A percentile compares a stretch with the other conserved stretches of the same genome.
Evolutionary conservation across 2,329 filamentous ascomycete species (phyloP).

Genomic region (Thermoascus crustaceus): DNA sequence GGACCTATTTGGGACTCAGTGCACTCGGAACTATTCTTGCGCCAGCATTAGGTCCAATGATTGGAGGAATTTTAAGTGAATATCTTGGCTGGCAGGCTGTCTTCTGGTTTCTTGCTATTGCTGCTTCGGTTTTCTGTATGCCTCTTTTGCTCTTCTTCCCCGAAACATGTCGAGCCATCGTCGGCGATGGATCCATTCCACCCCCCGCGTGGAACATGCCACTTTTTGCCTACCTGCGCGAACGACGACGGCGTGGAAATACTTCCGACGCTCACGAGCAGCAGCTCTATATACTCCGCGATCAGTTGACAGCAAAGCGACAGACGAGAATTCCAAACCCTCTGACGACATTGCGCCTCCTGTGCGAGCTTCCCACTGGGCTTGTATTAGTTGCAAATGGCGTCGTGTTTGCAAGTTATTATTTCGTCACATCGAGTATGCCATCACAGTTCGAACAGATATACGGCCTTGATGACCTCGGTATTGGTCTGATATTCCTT

Average conservation of each 20-base stretch:
- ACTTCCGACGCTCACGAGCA: neutral
- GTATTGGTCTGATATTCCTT: slow-evolving; percentile 32
- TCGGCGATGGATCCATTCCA: slow-evolving; percentile 24
- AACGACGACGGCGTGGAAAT: neutral
- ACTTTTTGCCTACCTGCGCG: slow-evolving; percentile 9
- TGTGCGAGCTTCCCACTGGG: slow-evolving; percentile 24
- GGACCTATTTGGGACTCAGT: slow-evolving; percentile 33
- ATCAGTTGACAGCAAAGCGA: neutral
- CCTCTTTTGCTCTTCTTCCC: slow-evolving; percentile 22
- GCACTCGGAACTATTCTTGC: slow-evolving; percentile 29
- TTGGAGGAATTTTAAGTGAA: slow-evolving; percentile 43
- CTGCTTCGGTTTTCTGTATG: slow-evolving; percentile 22
- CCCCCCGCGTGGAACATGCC: slow-evolving; percentile 23
- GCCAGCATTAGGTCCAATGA: slow-evolving; percentile 42
- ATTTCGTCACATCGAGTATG: slow-evolving; percentile 35
- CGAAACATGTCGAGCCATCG: slow-evolving; percentile 28
- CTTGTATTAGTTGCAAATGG: slow-evolving; percentile 28
- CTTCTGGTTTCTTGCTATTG: slow-evolving; percentile 47
- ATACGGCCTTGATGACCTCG: slow-evolving; percentile 37
- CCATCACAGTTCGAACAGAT: slow-evolving; percentile 36
- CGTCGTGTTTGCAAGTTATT: slow-evolving; percentile 38
- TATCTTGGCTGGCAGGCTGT: slow-evolving; percentile 44
- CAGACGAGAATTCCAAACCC: slow-evolving; percentile 19
- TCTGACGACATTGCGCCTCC: slow-evolving; percentile 21
- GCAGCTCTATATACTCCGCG: neutral